Percentiles rank a stretch among this genome's conserved stretches.
phyloP scores from a whole-genome alignment of 192 early-diverging fungal species.

The Coemansia erecta region DNA sequence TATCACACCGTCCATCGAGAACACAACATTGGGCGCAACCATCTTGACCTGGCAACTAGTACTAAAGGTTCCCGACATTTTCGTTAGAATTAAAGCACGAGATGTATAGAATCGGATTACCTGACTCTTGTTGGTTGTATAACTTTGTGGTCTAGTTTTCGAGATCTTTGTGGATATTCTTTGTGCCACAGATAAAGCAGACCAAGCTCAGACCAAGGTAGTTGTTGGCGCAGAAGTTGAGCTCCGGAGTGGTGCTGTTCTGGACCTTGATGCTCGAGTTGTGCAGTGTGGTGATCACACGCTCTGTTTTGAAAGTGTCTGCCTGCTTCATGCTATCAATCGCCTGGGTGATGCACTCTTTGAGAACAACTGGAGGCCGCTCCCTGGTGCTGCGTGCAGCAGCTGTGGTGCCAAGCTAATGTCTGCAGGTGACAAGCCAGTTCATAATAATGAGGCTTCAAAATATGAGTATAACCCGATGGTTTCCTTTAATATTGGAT shows the following conservation, averaged over 20 bases:
- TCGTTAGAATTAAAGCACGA: constrained; percentile 72
- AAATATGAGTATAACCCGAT: too few relatives aligned
- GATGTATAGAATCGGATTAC: constrained; percentile 67
- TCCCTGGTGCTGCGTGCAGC: neutral
- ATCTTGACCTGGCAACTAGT: constrained; percentile 59
- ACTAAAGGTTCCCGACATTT: constrained; percentile 67
- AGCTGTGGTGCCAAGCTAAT: too few relatives aligned
- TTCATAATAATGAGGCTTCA: too few relatives aligned
- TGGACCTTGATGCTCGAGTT: constrained; percentile 55
- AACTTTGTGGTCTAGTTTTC: constrained; percentile 59
- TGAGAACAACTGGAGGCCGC: constrained; percentile 20
- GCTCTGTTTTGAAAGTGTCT: constrained; percentile 68
- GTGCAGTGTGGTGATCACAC: constrained; percentile 60
- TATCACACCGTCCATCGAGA: constrained; percentile 65
- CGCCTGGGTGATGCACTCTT: constrained; percentile 41
- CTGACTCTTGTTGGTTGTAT: constrained; percentile 45
- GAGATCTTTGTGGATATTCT: constrained; percentile 66
- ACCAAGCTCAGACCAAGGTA: constrained; percentile 68
- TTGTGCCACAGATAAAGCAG: constrained; percentile 71
- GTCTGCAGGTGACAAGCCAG: too few relatives aligned
- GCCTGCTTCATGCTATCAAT: constrained; percentile 57
- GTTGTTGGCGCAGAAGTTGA: constrained; percentile 76
- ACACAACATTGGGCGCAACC: constrained; percentile 72
- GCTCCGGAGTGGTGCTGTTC: constrained; percentile 28
- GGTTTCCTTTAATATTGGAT: too few relatives aligned